Base-by-base conservation (phyloP, 805 yeast genomes). In the Wickerhamiella occidentalis region DNA sequence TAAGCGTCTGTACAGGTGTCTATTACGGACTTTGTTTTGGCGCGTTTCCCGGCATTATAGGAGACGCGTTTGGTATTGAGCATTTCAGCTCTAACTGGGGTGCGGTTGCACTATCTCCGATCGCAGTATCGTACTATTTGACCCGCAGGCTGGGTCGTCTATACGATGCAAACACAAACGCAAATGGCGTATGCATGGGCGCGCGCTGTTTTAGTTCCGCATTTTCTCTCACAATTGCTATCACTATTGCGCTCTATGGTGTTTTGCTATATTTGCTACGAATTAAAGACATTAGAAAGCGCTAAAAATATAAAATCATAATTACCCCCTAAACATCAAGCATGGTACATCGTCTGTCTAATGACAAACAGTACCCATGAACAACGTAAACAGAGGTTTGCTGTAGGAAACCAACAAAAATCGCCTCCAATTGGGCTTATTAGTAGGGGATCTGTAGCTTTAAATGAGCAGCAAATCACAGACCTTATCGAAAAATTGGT, bases 61-160 rank as follows among this genome's bases (percentile, higher is more conserved):
- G 85, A 15, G 90, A 84, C 55, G 64, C 73, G 8, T 83, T 82
- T 65, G 92, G 92, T 2, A 74, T 84, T 68, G 68, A 68, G 15
- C 70, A 74, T 47, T 81, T 82, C 57, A 75, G 84, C 6, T 77
- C 74, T 55, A 81, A 81, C 58, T 83, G 87, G 85, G 94, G 94
- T 0, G 60, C 79, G 30, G 72, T 81, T 19, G 78, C 80, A 9
- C 58, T 80, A 47, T 77, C 87, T 0, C 88, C 92, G 1, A 73
- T 80, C 13, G 54, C 79, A 0, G 77, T 83, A 0, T 74, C 81
- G 36, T 74, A 75, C 54, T 64, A 73, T 51, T 71, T 83, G 54
- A 81, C 85, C 40, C 68, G 72, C 48, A 61, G 78, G 37, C 80
- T 82, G 63, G 92, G 92, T 9, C 59, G 65, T 21, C 69, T 74